phyloP scores from a whole-genome alignment of 148 eudicot species.

The Rhododendron simsii region DNA sequence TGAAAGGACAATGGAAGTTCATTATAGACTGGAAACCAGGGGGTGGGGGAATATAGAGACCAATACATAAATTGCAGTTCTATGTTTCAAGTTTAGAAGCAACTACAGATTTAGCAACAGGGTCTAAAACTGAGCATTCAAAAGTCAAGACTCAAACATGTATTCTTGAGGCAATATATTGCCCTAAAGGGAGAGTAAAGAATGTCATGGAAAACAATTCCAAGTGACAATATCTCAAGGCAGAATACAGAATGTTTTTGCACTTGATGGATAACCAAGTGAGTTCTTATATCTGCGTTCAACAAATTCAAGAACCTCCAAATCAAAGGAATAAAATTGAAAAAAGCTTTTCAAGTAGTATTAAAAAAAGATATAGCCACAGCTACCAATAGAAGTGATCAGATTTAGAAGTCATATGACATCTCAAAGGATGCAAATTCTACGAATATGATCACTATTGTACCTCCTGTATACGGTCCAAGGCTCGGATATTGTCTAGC shows the following conservation, averaged over 20 bases:
- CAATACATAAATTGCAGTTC: neutral
- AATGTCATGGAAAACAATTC: neutral
- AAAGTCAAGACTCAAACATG: neutral
- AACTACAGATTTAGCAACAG: neutral
- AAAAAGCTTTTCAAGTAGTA: neutral
- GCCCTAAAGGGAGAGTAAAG: neutral
- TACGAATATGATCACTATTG: neutral
- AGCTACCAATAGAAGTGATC: neutral
- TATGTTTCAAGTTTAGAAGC: neutral
- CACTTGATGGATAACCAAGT: neutral
- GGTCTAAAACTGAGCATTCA: conserved; percentile 3
- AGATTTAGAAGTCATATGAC: neutral
- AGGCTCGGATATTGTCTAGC: conserved; percentile 81
- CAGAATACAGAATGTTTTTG: neutral
- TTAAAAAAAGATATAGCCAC: neutral
- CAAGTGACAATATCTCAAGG: neutral
- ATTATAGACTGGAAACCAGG: neutral
- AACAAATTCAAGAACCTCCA: neutral
- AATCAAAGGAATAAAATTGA: neutral
- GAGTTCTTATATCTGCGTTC: neutral
- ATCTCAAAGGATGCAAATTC: neutral
- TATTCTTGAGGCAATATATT: neutral
- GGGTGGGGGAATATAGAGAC: neutral
- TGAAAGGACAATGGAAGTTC: neutral
- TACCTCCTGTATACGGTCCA: conserved; percentile 99